Percentiles rank a stretch among this genome's conserved stretches.
Conservation (phyloP, 495 filamentous ascomycete species). For the Penicillium canescens region DNA sequence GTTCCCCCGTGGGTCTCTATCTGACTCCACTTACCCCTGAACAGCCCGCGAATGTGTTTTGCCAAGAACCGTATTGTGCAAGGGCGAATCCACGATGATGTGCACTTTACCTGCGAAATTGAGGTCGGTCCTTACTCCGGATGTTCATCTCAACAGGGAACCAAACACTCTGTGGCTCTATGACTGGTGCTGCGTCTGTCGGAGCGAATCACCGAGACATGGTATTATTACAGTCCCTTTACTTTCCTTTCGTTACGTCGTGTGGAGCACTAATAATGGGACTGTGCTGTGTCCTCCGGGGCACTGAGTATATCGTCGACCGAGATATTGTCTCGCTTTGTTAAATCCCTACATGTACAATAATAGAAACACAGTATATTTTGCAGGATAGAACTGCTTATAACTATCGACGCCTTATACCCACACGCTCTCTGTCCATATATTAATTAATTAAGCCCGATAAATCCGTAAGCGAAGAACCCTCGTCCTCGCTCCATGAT, state of each 20-base stretch:
- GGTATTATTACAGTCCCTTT: background rate
- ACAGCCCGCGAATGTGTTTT: constrained; percentile 22
- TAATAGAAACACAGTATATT: background rate
- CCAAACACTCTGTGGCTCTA: background rate
- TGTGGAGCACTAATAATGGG: constrained; percentile 2
- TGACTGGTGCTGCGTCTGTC: background rate
- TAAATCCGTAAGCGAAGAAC: constrained; percentile 2
- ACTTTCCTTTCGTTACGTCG: background rate
- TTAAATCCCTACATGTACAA: background rate
- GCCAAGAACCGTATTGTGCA: constrained; percentile 13
- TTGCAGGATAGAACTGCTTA: too few species aligned
- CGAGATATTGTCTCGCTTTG: background rate
- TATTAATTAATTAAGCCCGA: background rate
- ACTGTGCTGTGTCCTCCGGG: constrained; percentile 7
- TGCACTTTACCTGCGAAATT: constrained; percentile 10
- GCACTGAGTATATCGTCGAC: constrained; percentile 6
- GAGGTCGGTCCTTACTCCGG: constrained; percentile 16
- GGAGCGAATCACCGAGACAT: constrained; percentile 7
- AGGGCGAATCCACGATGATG: constrained; percentile 12
- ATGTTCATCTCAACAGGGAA: constrained; percentile 1
- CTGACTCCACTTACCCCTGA: constrained; percentile 32
- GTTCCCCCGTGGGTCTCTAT: constrained; percentile 7
- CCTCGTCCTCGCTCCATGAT: background rate
- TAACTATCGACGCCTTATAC: too few species aligned
- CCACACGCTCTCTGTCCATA: too few species aligned